A percentile compares a stretch with the other conserved stretches of the same genome.
phyloP scores from a whole-genome alignment of 495 filamentous ascomycete genomes.

The Oidiodendron maius region DNA sequence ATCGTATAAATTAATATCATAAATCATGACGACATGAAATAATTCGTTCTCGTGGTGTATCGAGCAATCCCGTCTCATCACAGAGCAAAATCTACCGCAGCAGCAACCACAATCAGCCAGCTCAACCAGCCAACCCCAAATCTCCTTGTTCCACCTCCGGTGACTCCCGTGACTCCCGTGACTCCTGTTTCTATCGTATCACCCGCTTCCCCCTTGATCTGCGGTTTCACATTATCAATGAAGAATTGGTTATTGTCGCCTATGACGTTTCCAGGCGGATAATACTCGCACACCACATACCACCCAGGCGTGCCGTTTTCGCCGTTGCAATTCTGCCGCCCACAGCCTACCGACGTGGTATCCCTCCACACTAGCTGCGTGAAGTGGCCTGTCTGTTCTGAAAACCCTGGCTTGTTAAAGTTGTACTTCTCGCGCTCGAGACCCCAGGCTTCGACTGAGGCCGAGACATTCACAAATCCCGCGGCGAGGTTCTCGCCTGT shows the following conservation, averaged over 20 bases:
- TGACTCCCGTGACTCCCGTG: background rate
- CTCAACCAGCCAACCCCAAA: background rate
- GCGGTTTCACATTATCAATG: conserved; percentile 31
- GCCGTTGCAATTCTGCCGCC: conserved; percentile 48
- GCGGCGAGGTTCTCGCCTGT: conserved; percentile 77
- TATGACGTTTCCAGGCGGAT: conserved; percentile 64
- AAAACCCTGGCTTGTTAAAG: conserved; percentile 49
- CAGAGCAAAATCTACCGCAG: background rate
- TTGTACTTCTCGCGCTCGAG: conserved; percentile 56
- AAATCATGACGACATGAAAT: too few relatives aligned
- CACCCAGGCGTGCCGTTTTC: conserved; percentile 47
- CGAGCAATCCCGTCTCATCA: too few relatives aligned
- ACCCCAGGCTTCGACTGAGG: conserved; percentile 63
- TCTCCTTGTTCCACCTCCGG: conserved; percentile 3
- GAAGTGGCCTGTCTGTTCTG: conserved; percentile 71
- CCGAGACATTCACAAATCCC: conserved; percentile 54
- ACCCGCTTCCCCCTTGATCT: conserved; percentile 17
- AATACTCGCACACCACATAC: conserved; percentile 81
- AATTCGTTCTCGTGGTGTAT: too few relatives aligned
- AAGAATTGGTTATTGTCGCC: conserved; percentile 46
- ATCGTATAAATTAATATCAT: too few relatives aligned
- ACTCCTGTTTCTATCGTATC: conserved; percentile 20
- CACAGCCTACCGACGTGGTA: conserved; percentile 67
- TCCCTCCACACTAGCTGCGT: conserved; percentile 78
- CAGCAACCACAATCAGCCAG: background rate